A percentile compares a stretch with the other conserved stretches of the same genome.
phyloP scores from a whole-genome alignment of 148 eudicot genomes.

The Nepenthes gracilis region DNA sequence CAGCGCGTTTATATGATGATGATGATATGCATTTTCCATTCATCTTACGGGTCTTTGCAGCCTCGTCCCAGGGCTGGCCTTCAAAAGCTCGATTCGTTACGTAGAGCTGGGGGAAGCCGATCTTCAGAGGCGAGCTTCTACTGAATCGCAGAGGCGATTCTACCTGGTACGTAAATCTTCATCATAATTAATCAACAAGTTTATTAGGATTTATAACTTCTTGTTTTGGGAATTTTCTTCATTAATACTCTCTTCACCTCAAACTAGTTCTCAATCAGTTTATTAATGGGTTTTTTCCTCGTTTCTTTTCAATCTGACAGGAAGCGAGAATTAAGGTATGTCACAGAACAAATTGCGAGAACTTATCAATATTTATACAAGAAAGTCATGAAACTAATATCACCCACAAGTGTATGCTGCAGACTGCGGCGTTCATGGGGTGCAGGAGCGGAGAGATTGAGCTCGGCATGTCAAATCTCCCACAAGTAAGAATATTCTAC shows the following conservation, averaged over 20 bases:
- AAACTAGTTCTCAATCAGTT: background rate
- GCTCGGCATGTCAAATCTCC: slow-evolving; percentile 46
- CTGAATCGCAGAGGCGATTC: slow-evolving; percentile 44
- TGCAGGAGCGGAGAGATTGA: slow-evolving; percentile 76
- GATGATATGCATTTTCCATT: background rate
- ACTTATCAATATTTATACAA: background rate
- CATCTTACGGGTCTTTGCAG: slow-evolving; percentile 13
- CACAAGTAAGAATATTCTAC: slow-evolving; percentile 33
- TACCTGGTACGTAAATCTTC: slow-evolving; percentile 34
- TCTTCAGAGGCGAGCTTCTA: slow-evolving; percentile 36
- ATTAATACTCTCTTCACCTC: too few species aligned
- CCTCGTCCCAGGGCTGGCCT: slow-evolving; percentile 68
- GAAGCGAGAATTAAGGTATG: slow-evolving; percentile 77
- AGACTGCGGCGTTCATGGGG: slow-evolving; percentile 69
- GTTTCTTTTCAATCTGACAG: slow-evolving; percentile 23
- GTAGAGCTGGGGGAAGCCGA: slow-evolving; percentile 42
- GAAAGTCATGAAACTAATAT: background rate
- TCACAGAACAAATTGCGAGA: background rate
- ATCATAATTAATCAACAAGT: background rate
- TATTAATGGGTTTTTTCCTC: background rate
- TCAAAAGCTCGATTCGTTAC: slow-evolving; percentile 32
- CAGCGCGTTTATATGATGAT: background rate
- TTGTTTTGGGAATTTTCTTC: background rate
- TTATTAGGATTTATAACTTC: background rate
- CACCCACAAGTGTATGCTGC: background rate